Percentiles rank a stretch among this genome's conserved stretches.
phyloP scores from a whole-genome alignment of 148 eudicot species.

The Polygonum maritimum region DNA sequence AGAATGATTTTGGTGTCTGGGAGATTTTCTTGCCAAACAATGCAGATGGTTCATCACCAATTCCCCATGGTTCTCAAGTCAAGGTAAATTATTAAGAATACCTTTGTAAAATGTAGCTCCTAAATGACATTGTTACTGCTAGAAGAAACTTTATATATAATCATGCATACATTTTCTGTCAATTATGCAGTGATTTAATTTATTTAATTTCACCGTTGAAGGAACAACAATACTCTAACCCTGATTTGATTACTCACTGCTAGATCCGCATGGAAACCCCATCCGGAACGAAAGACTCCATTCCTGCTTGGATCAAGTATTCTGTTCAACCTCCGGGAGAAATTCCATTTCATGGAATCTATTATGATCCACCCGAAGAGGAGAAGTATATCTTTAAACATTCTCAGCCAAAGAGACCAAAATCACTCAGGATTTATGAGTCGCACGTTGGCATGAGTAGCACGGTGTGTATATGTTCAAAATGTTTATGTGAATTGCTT shows the following conservation, averaged over 20 bases:
- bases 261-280: slow-evolving; percentile 99
- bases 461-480: slow-evolving; percentile 43
- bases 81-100: slow-evolving; percentile 48
- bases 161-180: no score
- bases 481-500: not conserved
- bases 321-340: slow-evolving; percentile 87
- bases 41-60: slow-evolving; percentile 89
- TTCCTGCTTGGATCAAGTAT: slow-evolving; percentile 98
- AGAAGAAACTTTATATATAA: no score
- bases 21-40: slow-evolving; percentile 96
- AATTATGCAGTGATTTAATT: not conserved
- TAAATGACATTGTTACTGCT: no score
- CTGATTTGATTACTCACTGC: not conserved
- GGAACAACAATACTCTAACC: not conserved
- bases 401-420: slow-evolving; percentile 82
- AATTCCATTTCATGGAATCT: slow-evolving; percentile 89
- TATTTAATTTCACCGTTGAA: not conserved
- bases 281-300: slow-evolving; percentile 90
- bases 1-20: slow-evolving; percentile 98
- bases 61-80: slow-evolving; percentile 96
- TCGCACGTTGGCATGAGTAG: slow-evolving; percentile 99
- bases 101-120: not conserved
- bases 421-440: slow-evolving; percentile 89
- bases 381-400: slow-evolving; percentile 79
- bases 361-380: slow-evolving; percentile 98